Conservation (phyloP, 495 filamentous ascomycete species). For the Aspergillus carlsbadensis region DNA sequence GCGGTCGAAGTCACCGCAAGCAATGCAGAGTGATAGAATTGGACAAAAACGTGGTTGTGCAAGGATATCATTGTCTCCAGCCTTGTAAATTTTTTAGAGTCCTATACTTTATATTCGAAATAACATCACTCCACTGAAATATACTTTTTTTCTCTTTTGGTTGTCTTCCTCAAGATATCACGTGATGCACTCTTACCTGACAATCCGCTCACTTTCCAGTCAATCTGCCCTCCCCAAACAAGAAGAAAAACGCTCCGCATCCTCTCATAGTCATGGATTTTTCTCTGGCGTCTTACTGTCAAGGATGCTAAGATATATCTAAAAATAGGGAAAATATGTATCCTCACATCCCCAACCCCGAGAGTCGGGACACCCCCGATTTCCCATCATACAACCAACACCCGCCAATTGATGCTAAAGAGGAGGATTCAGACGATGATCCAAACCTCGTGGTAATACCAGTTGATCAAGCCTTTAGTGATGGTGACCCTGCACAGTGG, state of each 20-base stretch:
- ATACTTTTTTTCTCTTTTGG: neutral
- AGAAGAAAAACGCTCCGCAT: neutral
- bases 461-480: slow-evolving; percentile 29
- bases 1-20: slow-evolving; percentile 6
- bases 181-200: neutral
- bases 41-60: too few relatives aligned
- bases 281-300: neutral
- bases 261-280: neutral
- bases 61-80: neutral
- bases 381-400: neutral
- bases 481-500: slow-evolving; percentile 35
- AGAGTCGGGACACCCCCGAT: neutral
- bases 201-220: neutral
- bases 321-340: neutral
- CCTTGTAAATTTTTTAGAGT: neutral
- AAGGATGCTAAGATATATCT: neutral
- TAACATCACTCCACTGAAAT: too few relatives aligned
- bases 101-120: neutral
- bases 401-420: neutral
- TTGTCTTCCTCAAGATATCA: neutral
- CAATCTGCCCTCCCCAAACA: neutral
- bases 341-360: neutral
- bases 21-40: neutral
- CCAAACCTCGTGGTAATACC: slow-evolving; percentile 29
- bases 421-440: slow-evolving; percentile 19